Evolutionary conservation across 73 alveolate species (phyloP).

Genomic region (Paramecium octaurelia): DNA sequence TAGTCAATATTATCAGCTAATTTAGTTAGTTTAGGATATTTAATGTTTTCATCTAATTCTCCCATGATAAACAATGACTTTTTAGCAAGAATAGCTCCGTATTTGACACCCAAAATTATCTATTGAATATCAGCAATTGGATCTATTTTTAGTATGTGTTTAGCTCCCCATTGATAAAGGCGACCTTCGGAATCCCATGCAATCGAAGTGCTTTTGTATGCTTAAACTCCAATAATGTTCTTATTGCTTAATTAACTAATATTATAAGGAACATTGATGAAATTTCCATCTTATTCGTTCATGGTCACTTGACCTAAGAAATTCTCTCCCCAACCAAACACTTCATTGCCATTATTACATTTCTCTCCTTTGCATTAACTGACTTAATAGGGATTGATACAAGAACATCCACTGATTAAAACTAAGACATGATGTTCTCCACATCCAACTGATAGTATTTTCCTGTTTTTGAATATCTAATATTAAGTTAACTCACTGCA

Average conservation of each 20-base stretch:
- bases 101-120: background rate
- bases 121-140: background rate
- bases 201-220: constrained; percentile 38
- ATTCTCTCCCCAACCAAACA: constrained; percentile 48
- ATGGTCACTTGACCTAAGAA: constrained; percentile 8
- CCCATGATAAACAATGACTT: background rate
- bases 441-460: background rate
- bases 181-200: constrained; percentile 26
- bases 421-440: constrained; percentile 42
- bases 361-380: background rate
- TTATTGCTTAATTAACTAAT: background rate
- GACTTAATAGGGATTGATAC: constrained; percentile 6
- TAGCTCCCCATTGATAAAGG: constrained; percentile 7
- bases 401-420: constrained; percentile 31
- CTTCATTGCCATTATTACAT: constrained; percentile 38
- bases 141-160: background rate
- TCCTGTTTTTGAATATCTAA: background rate
- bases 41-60: background rate
- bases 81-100: background rate
- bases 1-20: background rate
- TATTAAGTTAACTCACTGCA: background rate
- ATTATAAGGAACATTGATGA: background rate
- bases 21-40: constrained; percentile 1
- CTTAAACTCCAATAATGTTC: background rate
- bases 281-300: constrained; percentile 24